A percentile compares a stretch with the other conserved stretches of the same genome.
phyloP scores from a whole-genome alignment of 305 asterid species.

The Fraxinus ornus region DNA sequence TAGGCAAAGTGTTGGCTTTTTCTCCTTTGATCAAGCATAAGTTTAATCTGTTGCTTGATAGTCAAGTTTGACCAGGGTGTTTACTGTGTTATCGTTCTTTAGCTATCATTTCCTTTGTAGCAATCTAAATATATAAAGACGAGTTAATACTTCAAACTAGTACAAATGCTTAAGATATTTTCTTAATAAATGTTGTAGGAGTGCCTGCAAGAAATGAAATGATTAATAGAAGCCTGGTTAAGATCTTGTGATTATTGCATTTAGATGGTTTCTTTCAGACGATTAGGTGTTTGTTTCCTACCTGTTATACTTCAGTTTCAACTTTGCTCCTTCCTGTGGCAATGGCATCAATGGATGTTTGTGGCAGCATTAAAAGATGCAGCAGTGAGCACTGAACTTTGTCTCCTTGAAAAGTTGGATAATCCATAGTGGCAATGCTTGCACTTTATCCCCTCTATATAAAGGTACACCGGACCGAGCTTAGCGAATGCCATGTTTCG shows the following conservation, averaged over 20 bases:
- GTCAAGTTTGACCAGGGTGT: background rate
- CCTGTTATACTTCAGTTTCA: background rate
- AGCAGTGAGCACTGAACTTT: background rate
- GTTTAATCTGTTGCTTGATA: background rate
- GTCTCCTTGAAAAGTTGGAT: background rate
- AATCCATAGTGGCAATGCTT: background rate
- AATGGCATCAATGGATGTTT: background rate
- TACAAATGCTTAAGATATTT: background rate
- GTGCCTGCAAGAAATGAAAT: background rate
- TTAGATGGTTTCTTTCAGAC: background rate
- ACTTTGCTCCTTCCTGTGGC: background rate
- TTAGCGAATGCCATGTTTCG: background rate
- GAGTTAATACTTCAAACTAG: background rate
- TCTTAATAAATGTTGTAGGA: background rate
- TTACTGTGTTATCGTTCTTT: background rate
- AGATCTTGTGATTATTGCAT: background rate
- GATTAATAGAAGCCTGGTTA: background rate
- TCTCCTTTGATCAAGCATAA: background rate
- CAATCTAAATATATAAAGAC: background rate
- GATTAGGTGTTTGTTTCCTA: background rate
- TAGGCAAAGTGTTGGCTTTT: background rate
- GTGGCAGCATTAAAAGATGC: background rate
- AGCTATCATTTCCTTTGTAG: background rate
- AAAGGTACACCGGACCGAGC: background rate
- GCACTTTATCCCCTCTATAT: background rate